These are phyloP conservation scores for Colletotrichum chlorophyti DNA, from an alignment of 2,329 filamentous ascomycete species.

Conservation along the genomic window DNA sequence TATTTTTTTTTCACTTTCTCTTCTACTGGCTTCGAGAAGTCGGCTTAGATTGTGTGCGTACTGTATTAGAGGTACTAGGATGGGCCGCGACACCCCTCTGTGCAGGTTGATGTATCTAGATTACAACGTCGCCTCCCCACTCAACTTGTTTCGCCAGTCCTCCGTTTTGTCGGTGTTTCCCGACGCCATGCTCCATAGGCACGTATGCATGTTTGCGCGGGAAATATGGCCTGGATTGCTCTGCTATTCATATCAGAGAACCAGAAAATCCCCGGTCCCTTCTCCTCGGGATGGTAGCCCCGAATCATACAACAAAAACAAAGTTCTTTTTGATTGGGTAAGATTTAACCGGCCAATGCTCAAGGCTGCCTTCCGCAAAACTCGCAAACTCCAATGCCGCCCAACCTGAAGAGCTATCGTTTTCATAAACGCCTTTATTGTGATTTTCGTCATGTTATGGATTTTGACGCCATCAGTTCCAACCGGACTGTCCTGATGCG, in stretches of 20 bases:
- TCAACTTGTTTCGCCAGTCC: too few species aligned
- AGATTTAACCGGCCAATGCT: neutral
- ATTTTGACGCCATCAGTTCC: conserved; percentile 45
- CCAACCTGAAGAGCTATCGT: conserved; percentile 10
- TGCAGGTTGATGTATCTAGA: too few species aligned
- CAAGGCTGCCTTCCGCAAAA: conserved; percentile 2
- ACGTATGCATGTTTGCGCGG: too few species aligned
- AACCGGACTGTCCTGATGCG: conserved; percentile 57
- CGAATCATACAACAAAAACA: neutral
- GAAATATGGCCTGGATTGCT: too few species aligned
- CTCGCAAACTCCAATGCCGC: conserved; percentile 24
- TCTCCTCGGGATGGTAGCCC: neutral
- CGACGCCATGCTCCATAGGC: neutral
- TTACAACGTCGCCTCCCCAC: neutral
- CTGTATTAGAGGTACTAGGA: neutral
- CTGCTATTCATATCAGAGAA: too few species aligned
- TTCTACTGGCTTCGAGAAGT: neutral
- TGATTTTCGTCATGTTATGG: too few species aligned
- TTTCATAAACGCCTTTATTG: conserved; percentile 22
- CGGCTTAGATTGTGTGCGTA: neutral
- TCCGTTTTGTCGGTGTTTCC: neutral
- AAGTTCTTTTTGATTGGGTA: neutral
- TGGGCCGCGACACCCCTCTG: too few species aligned
- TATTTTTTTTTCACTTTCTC: neutral
- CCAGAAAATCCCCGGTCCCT: too few species aligned